These are phyloP conservation scores for Meira miltonrushii DNA, from an alignment of 1,284 basidiomycete species.

Conservation along the genomic window DNA sequence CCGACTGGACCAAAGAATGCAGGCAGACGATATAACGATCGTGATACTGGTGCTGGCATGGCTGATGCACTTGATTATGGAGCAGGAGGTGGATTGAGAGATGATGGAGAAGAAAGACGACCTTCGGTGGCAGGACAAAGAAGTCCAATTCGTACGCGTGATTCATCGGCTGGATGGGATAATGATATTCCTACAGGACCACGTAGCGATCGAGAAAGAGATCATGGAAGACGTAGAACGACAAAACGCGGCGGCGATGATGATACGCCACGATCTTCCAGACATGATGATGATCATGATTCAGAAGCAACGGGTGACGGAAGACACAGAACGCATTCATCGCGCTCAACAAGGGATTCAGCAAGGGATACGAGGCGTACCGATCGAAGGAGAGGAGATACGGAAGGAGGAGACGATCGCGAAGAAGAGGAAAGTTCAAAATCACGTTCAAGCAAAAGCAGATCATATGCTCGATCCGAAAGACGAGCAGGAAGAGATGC, in stretches of 20 bases:
- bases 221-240: not conserved
- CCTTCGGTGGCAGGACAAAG: not conserved
- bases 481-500: constrained; percentile 7
- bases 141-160: not conserved
- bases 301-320: not conserved
- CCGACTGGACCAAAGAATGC: constrained; percentile 33
- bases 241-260: not conserved
- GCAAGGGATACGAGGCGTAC: constrained; percentile 1
- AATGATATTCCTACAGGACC: too few relatives aligned
- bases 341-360: not conserved
- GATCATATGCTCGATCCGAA: not conserved
- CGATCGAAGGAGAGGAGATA: constrained; percentile 5
- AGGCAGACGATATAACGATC: constrained; percentile 43
- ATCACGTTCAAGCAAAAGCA: not conserved
- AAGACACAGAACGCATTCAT: not conserved
- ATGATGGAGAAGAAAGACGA: not conserved
- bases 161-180: too few relatives aligned
- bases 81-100: not conserved
- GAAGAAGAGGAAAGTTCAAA: constrained; percentile 4
- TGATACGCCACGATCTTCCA: too few relatives aligned
- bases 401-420: constrained; percentile 5
- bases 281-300: not conserved
- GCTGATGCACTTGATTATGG: constrained; percentile 48
- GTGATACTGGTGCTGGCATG: constrained; percentile 38
- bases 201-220: not conserved